Evolutionary conservation across 2,329 filamentous ascomycete genomes (phyloP).

Genomic region (Davidsoniella virescens): DNA sequence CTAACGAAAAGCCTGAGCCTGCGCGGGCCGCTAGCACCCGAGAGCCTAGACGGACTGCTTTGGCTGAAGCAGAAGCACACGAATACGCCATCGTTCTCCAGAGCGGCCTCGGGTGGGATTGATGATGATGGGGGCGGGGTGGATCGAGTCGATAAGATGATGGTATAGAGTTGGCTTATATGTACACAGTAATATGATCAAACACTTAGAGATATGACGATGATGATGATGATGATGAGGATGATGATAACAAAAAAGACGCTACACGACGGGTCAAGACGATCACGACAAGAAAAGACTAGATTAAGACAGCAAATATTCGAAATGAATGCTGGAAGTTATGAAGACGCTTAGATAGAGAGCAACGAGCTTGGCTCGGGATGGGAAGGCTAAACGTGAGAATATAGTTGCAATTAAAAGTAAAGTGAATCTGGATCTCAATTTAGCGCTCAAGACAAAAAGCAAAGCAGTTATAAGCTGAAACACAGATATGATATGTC

Average conservation of each 20-base stretch:
- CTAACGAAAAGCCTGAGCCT: too few relatives aligned
- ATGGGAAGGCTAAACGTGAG: too few relatives aligned
- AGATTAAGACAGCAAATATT: not conserved
- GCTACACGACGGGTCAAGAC: not conserved
- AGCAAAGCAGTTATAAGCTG: not conserved
- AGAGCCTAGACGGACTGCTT: too few relatives aligned
- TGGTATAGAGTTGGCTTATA: too few relatives aligned
- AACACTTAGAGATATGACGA: not conserved
- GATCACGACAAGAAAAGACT: not conserved
- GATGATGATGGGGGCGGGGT: too few relatives aligned
- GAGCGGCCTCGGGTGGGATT: too few relatives aligned
- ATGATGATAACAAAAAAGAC: not conserved
- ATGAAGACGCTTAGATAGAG: not conserved
- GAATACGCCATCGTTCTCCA: constrained; percentile 5
- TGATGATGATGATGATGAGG: not conserved
- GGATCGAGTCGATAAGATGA: too few relatives aligned
- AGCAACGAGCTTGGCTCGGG: too few relatives aligned
- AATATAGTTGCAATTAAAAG: too few relatives aligned
- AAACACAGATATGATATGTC: not conserved
- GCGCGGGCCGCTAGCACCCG: too few relatives aligned
- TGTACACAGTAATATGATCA: not conserved
- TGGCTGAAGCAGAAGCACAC: constrained; percentile 1
- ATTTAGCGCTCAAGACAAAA: not conserved
- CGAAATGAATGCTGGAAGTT: not conserved
- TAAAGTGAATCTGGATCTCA: not conserved